Evolutionary conservation across 495 filamentous ascomycete genomes (phyloP).

Genomic region (Talaromyces wortmannii): DNA sequence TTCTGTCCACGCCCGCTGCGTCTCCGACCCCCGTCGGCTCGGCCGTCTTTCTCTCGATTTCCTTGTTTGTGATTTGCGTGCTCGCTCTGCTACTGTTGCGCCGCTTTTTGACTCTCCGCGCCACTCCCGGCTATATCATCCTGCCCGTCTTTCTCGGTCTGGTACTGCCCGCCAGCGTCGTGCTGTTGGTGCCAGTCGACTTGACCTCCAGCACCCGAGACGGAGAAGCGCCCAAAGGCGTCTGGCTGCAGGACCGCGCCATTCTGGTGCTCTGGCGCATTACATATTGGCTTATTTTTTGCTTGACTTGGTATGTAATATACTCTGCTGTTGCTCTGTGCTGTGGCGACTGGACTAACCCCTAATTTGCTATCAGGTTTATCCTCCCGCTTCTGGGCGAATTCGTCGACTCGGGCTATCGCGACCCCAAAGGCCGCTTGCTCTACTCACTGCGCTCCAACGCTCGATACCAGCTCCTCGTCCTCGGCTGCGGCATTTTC

Average conservation of each 20-base stretch:
- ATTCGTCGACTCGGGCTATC: conserved; percentile 88
- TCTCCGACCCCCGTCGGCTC: conserved; percentile 49
- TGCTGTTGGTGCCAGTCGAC: conserved; percentile 94
- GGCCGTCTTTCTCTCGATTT: conserved; percentile 63
- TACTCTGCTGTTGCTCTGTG: too few relatives aligned
- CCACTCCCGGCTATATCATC: conserved; percentile 84
- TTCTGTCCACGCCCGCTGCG: conserved; percentile 17
- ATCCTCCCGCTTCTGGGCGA: conserved; percentile 91
- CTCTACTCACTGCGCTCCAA: conserved; percentile 80
- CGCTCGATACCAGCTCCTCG: conserved; percentile 77
- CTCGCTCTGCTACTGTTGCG: conserved; percentile 77
- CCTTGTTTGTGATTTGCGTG: conserved; percentile 65
- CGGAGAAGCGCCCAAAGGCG: conserved; percentile 56
- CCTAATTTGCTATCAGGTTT: conserved; percentile 45
- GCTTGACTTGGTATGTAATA: conserved; percentile 70
- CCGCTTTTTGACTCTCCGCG: conserved; percentile 81
- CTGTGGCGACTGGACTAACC: too few relatives aligned
- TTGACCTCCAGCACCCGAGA: conserved; percentile 78
- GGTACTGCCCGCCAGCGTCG: conserved; percentile 84
- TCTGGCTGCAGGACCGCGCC: conserved; percentile 59
- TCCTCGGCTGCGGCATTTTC: conserved; percentile 61
- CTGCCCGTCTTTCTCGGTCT: conserved; percentile 90
- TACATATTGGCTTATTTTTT: conserved; percentile 94
- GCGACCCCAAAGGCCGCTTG: conserved; percentile 71
- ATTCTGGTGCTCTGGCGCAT: conserved; percentile 86